Evolutionary conservation across 2,329 filamentous ascomycete species (phyloP), one percentile per base, ranked within the genome.

Genomic region (Diaporthe sp.): DNA sequence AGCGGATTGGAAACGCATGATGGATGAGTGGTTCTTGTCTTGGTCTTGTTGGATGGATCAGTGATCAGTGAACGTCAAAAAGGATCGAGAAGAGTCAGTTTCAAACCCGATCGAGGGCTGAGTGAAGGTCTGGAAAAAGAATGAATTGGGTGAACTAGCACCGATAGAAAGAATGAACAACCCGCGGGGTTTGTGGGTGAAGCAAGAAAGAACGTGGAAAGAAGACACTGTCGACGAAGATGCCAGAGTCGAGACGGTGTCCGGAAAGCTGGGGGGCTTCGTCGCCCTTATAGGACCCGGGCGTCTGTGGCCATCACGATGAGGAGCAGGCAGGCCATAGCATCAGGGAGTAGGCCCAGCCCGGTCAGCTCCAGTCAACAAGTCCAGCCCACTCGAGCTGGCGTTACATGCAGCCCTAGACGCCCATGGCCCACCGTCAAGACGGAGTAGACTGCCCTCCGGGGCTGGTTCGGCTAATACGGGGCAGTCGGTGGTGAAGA

Each of bases 161-260:
- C 75, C 75, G 8, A 28, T 72, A 25, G 60, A 76, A 76, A 58
- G 75, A 76, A 76, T 71, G 75, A 73, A 76, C 44, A 61, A 76
- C 73, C 75, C 70, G 70, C 75, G 13, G 73, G 73, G 73, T 72
- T 25, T 42, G 55, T 53, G 65, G 31, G 28, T 60, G 34, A 63
- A 65, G 68, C 71, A 44, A 57, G 49, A 53, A 28, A 58, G 60
- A 76, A 75, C 10, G 60, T 70, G 60, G 2, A 57, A 73, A 47
- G 71, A 73, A 57, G 58, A 44, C 58, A 55, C 60, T 57, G 47
- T 73, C 61, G 71, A 65, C 58, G 37, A 73, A 71, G 67, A 75
- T 71, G n/a, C 49, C 31, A 71, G 25, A 53, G 73, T 49, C 75
- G 73, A 75, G 75, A 58, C 47, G 44, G 47, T 7, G 25, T 4